Base-by-base conservation (phyloP, 116 monocot species). In the Phalaenopsis hybrid region DNA sequence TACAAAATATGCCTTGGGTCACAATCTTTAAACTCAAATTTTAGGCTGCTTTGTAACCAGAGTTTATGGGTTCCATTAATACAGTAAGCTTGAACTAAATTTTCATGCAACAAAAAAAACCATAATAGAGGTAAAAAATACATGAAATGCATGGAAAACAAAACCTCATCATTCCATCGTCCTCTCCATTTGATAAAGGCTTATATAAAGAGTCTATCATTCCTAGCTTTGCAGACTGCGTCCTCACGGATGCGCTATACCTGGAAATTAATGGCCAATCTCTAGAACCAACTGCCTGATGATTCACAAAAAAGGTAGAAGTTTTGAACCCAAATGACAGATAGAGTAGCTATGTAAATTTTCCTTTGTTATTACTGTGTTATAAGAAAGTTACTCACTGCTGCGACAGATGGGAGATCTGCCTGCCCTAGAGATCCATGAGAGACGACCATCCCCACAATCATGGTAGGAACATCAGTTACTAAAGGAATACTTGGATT, bases 211-310 rank as follows among this genome's bases (percentile, higher is more conserved):
- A 88, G 75, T 96, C 90, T 41, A 96, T 92, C 90, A 93, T 89
- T 84, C 93, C 93, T 46, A 84, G 23, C 79, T 90, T 96, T 59
- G 96, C 84, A 17, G 96, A 85, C 67, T 96, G 96, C 70, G 92
- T 87, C 79, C 93, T 90, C 48, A 96, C 93, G 69, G 90, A 84
- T 79, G 96, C 96, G 87, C 88, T 77, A 58, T 96, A 96, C 74
- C 86, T 84, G 18, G 93, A 93, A 80, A 96, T 92, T 23, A 88
- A 63, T 17, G 93, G 93, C 93, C 96, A 93, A 21, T 79, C 57
- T 84, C 96, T 89, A 48, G 93, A 93, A 20, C 96, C 93, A 77
- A 96, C 96, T 13, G 89, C 96, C 96, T 96, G 79, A 25, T 23
- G 59, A 77, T 59, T 79, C 51, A 57, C 49, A 51, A 37, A 82